These are phyloP conservation scores for Plectosphaerella sp. DNA, from an alignment of 2,329 filamentous ascomycete species.

Conservation along the genomic window DNA sequence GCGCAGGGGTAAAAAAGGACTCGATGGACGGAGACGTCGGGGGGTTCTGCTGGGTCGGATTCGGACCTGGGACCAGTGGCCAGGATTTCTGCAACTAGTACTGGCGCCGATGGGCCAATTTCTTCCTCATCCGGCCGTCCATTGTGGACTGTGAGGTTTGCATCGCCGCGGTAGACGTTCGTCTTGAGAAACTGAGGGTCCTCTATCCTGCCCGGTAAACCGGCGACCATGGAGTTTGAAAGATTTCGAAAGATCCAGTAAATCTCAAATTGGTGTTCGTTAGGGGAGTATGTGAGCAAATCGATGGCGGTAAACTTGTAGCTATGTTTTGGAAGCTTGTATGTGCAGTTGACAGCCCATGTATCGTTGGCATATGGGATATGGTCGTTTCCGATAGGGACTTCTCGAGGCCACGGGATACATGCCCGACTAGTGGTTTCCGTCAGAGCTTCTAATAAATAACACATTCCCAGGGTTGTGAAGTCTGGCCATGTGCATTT, in stretches of 20 bases:
- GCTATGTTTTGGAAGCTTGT: background rate
- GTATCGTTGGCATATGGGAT: background rate
- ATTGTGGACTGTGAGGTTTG: background rate
- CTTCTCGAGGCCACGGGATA: too few species aligned
- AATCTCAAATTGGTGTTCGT: background rate
- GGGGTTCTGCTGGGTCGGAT: background rate
- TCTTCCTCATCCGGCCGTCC: background rate
- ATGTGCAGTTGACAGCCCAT: background rate
- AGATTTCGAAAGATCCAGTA: background rate
- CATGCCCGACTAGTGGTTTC: background rate
- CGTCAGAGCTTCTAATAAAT: background rate
- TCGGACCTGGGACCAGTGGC: too few species aligned
- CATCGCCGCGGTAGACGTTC: background rate
- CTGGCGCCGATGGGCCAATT: background rate
- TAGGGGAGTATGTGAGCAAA: background rate
- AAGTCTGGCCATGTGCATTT: background rate
- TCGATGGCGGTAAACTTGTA: too few species aligned
- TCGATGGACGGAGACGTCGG: background rate
- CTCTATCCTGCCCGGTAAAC: background rate
- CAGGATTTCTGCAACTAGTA: background rate
- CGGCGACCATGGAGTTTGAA: background rate
- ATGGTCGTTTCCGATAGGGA: too few species aligned
- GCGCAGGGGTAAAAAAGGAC: background rate
- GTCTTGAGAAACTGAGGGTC: background rate
- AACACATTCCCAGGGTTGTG: background rate